A percentile compares a stretch with the other conserved stretches of the same genome.
Conservation (phyloP, 306 rosid genomes). For the Begonia fuchsioides region DNA sequence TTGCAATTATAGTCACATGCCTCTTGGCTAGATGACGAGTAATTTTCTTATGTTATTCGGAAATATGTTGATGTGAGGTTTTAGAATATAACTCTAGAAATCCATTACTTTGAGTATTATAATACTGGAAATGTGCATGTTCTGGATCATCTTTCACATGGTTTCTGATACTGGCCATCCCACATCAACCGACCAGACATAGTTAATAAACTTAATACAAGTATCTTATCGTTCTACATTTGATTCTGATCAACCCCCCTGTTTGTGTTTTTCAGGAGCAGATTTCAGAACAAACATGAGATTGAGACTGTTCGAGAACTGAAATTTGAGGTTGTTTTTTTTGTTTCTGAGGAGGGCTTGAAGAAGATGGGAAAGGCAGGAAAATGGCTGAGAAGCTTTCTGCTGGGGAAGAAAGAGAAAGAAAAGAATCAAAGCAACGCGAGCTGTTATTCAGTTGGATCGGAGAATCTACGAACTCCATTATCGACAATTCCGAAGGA, state of each 20-base stretch:
- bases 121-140: constrained; percentile 35
- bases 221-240: constrained; percentile 15
- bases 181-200: constrained; percentile 25
- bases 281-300: too few relatives aligned
- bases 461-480: constrained; percentile 45
- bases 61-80: not conserved
- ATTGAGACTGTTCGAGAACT: not conserved
- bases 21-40: too few relatives aligned
- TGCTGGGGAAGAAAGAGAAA: constrained; percentile 62
- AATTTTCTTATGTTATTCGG: too few relatives aligned
- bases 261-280: constrained; percentile 5
- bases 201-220: constrained; percentile 1
- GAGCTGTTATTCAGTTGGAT: constrained; percentile 21
- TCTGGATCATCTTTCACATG: constrained; percentile 44
- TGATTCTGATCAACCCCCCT: constrained; percentile 17
- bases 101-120: constrained; percentile 27
- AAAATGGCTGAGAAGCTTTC: constrained; percentile 63
- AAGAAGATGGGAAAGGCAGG: constrained; percentile 63
- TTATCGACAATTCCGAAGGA: constrained; percentile 43
- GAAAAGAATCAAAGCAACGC: constrained; percentile 20
- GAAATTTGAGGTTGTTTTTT: not conserved
- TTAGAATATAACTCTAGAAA: not conserved
- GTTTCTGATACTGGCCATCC: constrained; percentile 34
- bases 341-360: constrained; percentile 14
- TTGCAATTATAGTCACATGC: too few relatives aligned